These are phyloP conservation scores for Cutaneotrichosporon dermatis DNA, from an alignment of 1,284 basidiomycete species.

Conservation along the genomic window DNA sequence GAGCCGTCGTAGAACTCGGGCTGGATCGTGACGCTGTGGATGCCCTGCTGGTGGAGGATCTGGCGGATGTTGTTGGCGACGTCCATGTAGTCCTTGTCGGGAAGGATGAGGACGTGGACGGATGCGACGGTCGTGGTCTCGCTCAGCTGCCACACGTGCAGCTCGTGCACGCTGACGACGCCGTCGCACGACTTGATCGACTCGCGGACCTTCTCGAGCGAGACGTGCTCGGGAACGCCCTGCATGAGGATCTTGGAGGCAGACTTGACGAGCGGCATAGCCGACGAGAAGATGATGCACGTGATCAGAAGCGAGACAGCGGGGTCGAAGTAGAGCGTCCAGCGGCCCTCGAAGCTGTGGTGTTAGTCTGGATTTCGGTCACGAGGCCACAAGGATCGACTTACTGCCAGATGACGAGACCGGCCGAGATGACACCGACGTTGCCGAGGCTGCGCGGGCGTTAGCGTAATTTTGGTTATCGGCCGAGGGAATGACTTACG, in stretches of 20 bases:
- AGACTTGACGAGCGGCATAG: constrained; percentile 86
- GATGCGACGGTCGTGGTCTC: constrained; percentile 89
- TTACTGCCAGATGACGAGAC: constrained; percentile 81
- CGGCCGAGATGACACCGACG: constrained; percentile 92
- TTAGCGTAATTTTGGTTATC: neutral
- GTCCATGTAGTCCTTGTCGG: constrained; percentile 78
- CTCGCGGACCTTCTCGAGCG: constrained; percentile 75
- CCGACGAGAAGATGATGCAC: constrained; percentile 92
- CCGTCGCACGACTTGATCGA: constrained; percentile 78
- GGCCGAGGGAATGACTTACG: constrained; percentile 46
- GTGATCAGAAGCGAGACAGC: constrained; percentile 92
- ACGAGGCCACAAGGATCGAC: constrained; percentile 10
- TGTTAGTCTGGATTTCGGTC: neutral
- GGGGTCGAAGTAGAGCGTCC: constrained; percentile 89
- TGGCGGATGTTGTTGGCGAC: constrained; percentile 79
- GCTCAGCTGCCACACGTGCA: constrained; percentile 94
- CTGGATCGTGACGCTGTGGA: constrained; percentile 87
- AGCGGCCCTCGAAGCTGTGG: constrained; percentile 39
- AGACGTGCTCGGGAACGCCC: constrained; percentile 84
- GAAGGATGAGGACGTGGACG: constrained; percentile 85
- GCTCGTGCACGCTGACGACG: constrained; percentile 85
- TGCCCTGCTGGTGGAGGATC: constrained; percentile 80
- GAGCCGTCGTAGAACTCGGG: constrained; percentile 38
- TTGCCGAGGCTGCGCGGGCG: constrained; percentile 63
- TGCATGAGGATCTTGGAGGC: constrained; percentile 96